These are phyloP conservation scores for Saturnispora galanensis DNA, from an alignment of 805 yeast genomes.

Conservation along the genomic window DNA sequence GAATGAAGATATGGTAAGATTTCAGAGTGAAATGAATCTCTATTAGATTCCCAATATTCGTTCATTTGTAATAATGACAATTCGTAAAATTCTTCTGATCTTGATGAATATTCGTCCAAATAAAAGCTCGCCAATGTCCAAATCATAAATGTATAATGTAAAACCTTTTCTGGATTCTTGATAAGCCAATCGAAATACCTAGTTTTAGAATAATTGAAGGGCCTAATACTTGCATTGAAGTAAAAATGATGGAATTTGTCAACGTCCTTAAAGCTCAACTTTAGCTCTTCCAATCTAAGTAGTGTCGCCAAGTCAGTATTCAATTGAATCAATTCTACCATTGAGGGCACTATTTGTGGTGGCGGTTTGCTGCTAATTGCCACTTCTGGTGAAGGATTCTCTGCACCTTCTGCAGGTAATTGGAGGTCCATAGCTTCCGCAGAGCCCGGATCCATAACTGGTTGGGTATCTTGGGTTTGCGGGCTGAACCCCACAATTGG, in stretches of 20 bases:
- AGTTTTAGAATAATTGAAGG: constrained; percentile 14
- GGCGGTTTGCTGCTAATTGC: not conserved
- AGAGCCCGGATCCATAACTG: not conserved
- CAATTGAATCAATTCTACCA: constrained; percentile 1
- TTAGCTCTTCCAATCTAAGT: constrained; percentile 13
- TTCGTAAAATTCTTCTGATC: constrained; percentile 15
- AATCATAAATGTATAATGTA: constrained; percentile 18
- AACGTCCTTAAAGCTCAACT: constrained; percentile 17
- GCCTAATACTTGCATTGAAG: constrained; percentile 10
- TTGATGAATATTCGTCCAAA: constrained; percentile 14
- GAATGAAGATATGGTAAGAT: constrained; percentile 21
- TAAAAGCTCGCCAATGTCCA: constrained; percentile 18
- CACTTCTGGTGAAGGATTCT: not conserved
- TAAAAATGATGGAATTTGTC: constrained; percentile 15
- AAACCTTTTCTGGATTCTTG: constrained; percentile 14
- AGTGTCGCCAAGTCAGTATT: constrained; percentile 5
- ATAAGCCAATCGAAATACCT: constrained; percentile 17
- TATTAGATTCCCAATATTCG: constrained; percentile 15
- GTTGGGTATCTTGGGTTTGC: too few relatives aligned
- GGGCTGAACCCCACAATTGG: not conserved
- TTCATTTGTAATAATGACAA: constrained; percentile 12
- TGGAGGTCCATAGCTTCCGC: constrained; percentile 4
- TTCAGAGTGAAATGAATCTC: constrained; percentile 13
- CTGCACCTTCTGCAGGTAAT: constrained; percentile 3
- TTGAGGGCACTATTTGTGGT: not conserved